Evolutionary conservation across 1,284 basidiomycete genomes (phyloP), one percentile per base, ranked within the genome.

Genomic region (Naganishia cerealis): DNA sequence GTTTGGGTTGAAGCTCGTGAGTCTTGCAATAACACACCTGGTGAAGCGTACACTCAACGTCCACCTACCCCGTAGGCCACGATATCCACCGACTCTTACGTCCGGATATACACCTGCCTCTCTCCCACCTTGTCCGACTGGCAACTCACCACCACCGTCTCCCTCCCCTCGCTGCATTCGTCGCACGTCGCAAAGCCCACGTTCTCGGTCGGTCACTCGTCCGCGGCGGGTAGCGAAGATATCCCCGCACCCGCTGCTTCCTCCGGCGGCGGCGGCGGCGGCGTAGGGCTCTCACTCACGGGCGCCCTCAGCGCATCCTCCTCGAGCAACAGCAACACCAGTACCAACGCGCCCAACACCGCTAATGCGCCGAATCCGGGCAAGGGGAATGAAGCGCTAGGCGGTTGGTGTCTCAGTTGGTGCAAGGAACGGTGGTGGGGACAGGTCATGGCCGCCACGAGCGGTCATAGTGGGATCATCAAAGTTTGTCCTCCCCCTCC

Each of bases 371-470:
- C 53, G 40, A 67, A 57, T 29, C 59, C 65, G 26, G 70, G 65
- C 18, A 67, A 66, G 57, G 68, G 71, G n/a, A 77, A 80, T 54
- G 77, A 81, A 77, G 91, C 91, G 0, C 88, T 91, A 69, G 92
- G 92, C 10, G 94, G 91, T 0, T 96, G 93, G 92, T 89, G 88
- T 70, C 79, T 97, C 54, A 90, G 89, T 24, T 97, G 93, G 92
- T 96, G 93, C 79, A 91, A 91, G 75, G 94, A 97, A 73, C 84
- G 86, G 69, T 94, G 92, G 80, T 94, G 92, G 92, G 93, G 94
- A 0, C 90, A 93, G 75, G 77, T 94, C 29, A 82, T 96, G 53
- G 92, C 90, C 15, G 87, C 87, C 0, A 86, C 87, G 1, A 86
- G 86, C 62, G 92, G 92, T 1, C 84, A 86, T 1, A 86, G 82